These are phyloP conservation scores for Vitis hybrid DNA, from an alignment of 177 flowering plant species.

Conservation along the genomic window DNA sequence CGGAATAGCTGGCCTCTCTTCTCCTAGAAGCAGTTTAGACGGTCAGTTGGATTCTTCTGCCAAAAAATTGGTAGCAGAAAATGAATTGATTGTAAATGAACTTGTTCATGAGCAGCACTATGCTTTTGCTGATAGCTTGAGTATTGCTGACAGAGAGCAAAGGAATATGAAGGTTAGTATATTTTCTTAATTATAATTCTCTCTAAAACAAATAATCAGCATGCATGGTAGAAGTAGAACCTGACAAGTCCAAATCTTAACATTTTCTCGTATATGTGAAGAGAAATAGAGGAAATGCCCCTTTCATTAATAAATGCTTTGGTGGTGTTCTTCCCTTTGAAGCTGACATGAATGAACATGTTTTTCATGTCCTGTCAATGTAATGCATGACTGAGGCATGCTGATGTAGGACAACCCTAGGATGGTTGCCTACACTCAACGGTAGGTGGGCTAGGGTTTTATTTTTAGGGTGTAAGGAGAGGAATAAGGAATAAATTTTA, in stretches of 20 bases:
- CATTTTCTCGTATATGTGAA: neutral
- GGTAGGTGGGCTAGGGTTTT: too few species aligned
- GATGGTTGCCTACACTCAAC: too few species aligned
- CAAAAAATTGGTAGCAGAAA: slow-evolving; percentile 48
- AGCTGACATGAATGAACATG: neutral
- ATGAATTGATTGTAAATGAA: slow-evolving; percentile 88
- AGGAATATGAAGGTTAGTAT: slow-evolving; percentile 53
- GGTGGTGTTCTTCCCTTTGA: neutral
- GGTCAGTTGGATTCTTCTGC: slow-evolving; percentile 22
- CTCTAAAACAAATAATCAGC: neutral
- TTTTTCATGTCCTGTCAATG: too few species aligned
- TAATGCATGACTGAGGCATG: neutral
- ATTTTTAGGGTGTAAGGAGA: too few species aligned
- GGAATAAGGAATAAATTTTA: too few species aligned
- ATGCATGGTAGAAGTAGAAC: neutral
- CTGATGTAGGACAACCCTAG: too few species aligned
- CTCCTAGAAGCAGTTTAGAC: slow-evolving; percentile 19
- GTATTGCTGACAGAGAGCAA: slow-evolving; percentile 23
- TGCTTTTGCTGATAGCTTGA: slow-evolving; percentile 37
- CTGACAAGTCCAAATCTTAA: neutral
- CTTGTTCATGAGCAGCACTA: slow-evolving; percentile 58
- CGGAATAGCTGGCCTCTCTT: slow-evolving; percentile 24
- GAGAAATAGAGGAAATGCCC: too few species aligned
- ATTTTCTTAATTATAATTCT: neutral
- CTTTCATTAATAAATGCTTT: neutral